Conservation (phyloP, 2,329 filamentous ascomycete species). For the Immersiporthe knoxdaviesiana region DNA sequence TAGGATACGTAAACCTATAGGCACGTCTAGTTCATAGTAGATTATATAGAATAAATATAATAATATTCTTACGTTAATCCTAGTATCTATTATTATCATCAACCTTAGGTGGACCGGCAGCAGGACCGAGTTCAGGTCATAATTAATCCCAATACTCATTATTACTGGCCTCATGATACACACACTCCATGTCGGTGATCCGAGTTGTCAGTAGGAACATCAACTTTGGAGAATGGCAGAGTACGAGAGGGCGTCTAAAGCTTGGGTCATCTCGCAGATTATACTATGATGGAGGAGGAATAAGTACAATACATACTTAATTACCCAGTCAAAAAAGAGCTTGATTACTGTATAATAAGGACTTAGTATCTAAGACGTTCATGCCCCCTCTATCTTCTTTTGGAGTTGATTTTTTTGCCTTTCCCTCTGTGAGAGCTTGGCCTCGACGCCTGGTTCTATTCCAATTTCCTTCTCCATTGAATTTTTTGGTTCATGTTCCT, state of each 20-base stretch:
- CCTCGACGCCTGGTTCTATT: neutral
- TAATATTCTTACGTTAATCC: too few relatives aligned
- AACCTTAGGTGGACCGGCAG: conserved; percentile 26
- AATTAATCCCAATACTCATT: conserved; percentile 28
- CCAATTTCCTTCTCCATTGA: neutral
- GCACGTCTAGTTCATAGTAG: neutral
- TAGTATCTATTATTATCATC: too few relatives aligned
- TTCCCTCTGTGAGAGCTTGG: neutral
- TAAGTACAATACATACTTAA: too few relatives aligned
- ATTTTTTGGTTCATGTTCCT: neutral
- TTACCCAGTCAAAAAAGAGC: neutral
- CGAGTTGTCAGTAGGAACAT: conserved; percentile 47
- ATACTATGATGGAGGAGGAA: too few relatives aligned
- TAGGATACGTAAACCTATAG: too few relatives aligned
- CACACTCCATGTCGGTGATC: conserved; percentile 29
- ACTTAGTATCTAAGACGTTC: neutral
- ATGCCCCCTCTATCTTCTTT: neutral
- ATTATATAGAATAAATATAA: neutral
- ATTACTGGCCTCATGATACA: conserved; percentile 28
- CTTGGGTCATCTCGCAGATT: conserved; percentile 1
- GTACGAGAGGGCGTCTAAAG: too few relatives aligned
- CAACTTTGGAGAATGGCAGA: too few relatives aligned
- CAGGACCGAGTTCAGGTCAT: conserved; percentile 28
- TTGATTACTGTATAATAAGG: neutral
- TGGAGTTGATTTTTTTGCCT: neutral